These are phyloP conservation scores for Akanthomyces lecanii DNA, from an alignment of 2,329 filamentous ascomycete species.

Conservation along the genomic window DNA sequence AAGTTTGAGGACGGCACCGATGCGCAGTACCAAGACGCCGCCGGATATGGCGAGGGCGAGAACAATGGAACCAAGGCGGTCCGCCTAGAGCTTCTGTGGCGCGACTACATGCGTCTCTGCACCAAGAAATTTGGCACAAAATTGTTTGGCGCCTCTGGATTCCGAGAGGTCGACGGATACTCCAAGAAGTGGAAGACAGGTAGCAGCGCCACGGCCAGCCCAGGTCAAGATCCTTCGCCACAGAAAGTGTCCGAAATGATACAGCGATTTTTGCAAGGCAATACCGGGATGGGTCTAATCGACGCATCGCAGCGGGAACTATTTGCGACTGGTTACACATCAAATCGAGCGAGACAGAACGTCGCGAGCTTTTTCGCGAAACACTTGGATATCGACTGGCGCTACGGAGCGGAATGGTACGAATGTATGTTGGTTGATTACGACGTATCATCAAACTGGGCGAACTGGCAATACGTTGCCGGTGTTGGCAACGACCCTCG, in stretches of 20 bases:
- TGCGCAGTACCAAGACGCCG: conserved; percentile 33
- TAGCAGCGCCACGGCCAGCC: conserved; percentile 25
- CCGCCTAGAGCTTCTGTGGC: conserved; percentile 70
- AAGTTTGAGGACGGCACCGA: conserved; percentile 64
- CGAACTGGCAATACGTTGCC: conserved; percentile 78
- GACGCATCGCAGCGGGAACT: conserved; percentile 74
- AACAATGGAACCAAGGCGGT: conserved; percentile 67
- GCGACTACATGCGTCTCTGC: conserved; percentile 77
- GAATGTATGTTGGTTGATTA: conserved; percentile 72
- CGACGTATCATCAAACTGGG: conserved; percentile 73
- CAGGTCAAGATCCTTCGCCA: conserved; percentile 37
- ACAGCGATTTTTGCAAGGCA: conserved; percentile 59
- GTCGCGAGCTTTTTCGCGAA: conserved; percentile 71
- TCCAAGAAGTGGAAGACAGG: conserved; percentile 48
- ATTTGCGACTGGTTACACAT: conserved; percentile 71
- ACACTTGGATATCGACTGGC: conserved; percentile 73
- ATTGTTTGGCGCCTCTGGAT: conserved; percentile 63
- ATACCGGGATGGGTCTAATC: conserved; percentile 71
- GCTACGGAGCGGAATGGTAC: conserved; percentile 78
- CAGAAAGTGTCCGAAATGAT: conserved; percentile 47
- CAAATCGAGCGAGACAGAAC: conserved; percentile 71
- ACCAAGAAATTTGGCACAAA: conserved; percentile 63
- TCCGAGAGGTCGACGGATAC: conserved; percentile 44
- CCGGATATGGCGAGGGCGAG: conserved; percentile 65
- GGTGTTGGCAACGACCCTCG: conserved; percentile 77